Conservation (phyloP, 345 rosid species). For the Hibiscus syriacus region DNA sequence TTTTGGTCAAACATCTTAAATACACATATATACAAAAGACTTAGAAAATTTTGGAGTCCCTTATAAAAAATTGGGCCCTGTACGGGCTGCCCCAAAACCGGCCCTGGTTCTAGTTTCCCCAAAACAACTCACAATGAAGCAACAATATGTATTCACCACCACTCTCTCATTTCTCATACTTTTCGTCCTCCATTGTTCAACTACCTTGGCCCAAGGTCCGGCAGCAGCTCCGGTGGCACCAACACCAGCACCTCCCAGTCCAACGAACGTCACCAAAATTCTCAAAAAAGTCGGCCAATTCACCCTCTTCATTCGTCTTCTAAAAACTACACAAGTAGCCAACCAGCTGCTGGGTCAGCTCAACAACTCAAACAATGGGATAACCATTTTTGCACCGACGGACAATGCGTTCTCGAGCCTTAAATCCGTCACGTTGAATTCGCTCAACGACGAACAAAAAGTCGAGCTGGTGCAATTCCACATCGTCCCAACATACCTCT, state of each 20-base stretch:
- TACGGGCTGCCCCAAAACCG: no score
- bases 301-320: conserved; percentile 39
- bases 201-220: conserved; percentile 19
- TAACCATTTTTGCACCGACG: conserved; percentile 40
- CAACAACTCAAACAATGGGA: conserved; percentile 35
- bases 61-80: no score
- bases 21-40: no score
- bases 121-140: no score
- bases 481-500: conserved; percentile 27
- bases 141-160: conserved; percentile 4
- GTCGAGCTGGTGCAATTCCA: conserved; percentile 35
- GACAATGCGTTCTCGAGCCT: conserved; percentile 37
- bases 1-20: no score
- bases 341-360: conserved; percentile 33
- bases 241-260: conserved; percentile 31
- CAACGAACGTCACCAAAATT: conserved; percentile 50
- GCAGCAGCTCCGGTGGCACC: conserved; percentile 15
- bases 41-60: no score
- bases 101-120: no score
- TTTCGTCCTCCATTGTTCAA: conserved; percentile 14
- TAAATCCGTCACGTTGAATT: conserved; percentile 31
- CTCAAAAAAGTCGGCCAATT: conserved; percentile 49
- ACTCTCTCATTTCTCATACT: conserved; percentile 6
- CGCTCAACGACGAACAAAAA: conserved; percentile 31
- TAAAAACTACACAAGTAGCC: conserved; percentile 42